Evolutionary conservation across 1,139 yeast species (phyloP), one percentile per base, ranked within the genome.

Genomic region (Kodamaea ohmeri): DNA sequence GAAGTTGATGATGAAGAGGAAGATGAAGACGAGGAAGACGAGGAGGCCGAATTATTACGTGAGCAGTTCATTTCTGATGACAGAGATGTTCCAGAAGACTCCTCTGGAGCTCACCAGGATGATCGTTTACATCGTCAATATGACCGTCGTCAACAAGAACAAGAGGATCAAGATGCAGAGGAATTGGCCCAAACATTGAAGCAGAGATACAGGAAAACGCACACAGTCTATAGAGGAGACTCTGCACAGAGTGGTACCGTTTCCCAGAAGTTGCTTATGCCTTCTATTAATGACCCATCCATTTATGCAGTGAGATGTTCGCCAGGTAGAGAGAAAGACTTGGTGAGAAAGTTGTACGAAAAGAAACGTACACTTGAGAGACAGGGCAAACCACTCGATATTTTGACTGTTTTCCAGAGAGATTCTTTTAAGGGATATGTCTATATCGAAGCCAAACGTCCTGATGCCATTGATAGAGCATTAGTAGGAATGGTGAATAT

Each of bases 1-100:
- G 98, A 92, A 60, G 99, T 92, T 42, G 96, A 94, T 60, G 97
- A 92, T 44, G 98, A 92, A 50, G 98, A 92, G 43, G 98, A 92
- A 49, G 98, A 92, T 29, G 90, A 83, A 28, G 76, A 71, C 38
- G 97, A 90, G 50, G 97, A 89, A 43, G 96, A 76, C 43, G 82
- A 88, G 49, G 97, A 88, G 51, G 96, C 92, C 8, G 97, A 85
- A 47, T 66, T 87, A 30, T 78, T 85, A 41, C 78, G 90, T 52
- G 95, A 89, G 56, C 96, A 87, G 55, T 83, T 83, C 56, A 78
- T 83, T 48, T 78, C 81, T 6, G 95, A 84, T 50, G 95, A 83
- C 32, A 22, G 41, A 15, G 83, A 76, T 15, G 77, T 69, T 12
- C 78, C 70, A 25, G 75, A 64, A 19, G 67, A 61, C 4, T 68